Evolutionary conservation across 2,329 filamentous ascomycete species (phyloP).

Genomic region (Endothia cerciana): DNA sequence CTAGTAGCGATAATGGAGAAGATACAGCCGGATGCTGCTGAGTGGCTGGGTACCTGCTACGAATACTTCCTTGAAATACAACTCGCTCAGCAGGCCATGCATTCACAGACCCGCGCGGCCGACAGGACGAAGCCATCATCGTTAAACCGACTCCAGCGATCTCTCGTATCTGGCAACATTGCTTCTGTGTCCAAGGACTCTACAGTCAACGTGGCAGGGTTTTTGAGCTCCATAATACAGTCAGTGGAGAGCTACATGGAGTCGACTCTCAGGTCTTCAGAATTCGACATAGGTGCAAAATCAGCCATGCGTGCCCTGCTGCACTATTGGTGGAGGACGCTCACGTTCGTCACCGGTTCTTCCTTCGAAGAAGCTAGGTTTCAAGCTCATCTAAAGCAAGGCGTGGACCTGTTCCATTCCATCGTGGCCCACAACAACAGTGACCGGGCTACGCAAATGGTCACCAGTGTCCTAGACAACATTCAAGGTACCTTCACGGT

Average conservation of each 20-base stretch:
- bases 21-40: conserved; percentile 40
- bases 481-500: conserved; percentile 64
- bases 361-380: conserved; percentile 66
- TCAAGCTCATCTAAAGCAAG: conserved; percentile 63
- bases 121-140: conserved; percentile 54
- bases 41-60: conserved; percentile 57
- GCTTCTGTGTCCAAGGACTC: conserved; percentile 63
- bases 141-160: conserved; percentile 65
- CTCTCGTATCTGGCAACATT: conserved; percentile 57
- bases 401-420: conserved; percentile 47
- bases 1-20: conserved; percentile 51
- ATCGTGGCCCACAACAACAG: conserved; percentile 36
- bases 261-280: conserved; percentile 24
- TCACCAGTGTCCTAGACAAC: conserved; percentile 44
- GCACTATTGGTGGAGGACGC: conserved; percentile 60
- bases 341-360: conserved; percentile 47
- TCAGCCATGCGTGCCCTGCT: conserved; percentile 46
- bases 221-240: conserved; percentile 50
- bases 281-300: conserved; percentile 38
- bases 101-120: conserved; percentile 46
- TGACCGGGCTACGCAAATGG: conserved; percentile 42
- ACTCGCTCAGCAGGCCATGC: conserved; percentile 46
- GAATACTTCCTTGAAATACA: conserved; percentile 54
- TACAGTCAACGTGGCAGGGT: conserved; percentile 57
- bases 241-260: conserved; percentile 50